Base-by-base conservation (phyloP, 805 yeast genomes). In the Candida oleophila region DNA sequence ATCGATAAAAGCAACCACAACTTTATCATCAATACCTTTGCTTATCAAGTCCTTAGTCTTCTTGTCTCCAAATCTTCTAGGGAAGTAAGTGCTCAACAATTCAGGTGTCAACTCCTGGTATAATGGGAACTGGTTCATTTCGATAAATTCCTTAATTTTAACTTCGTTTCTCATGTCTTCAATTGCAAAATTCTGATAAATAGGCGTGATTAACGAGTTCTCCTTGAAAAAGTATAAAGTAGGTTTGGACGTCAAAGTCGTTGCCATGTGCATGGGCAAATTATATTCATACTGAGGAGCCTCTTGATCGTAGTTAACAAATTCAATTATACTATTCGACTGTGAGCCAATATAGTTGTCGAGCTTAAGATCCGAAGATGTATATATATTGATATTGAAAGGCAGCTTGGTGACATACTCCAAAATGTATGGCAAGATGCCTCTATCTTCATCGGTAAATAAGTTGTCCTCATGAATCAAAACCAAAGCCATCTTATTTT, bases 211-310 rank as follows among this genome's bases (percentile, higher is more conserved):
- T 46, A 79, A 58, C 12, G 81, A 68, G 44, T 78, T 76, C 45
- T 85, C 85, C 53, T 79, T 83, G 60, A 83, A 77, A 19, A 84
- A 67, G 25, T 82, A 64, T 16, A 87, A 55, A 14, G 87, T 81
- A 2, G 95, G 95, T 32, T 70, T 69, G 5, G 83, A 72, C 0
- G 89, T 73, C 21, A 82, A 60, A 1, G 84, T 71, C 22, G 80
- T 76, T 20, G 85, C 69, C 15, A 71, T 61, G 50, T 70, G 72
- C 68, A 77, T 60, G 16, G 74, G 76, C 43, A 73, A 70, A 57
- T 80, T 69, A 50, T 71, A 76, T 38, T 55, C 56, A 16, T 65
- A 59, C 3, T 47, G 48, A 3, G 3, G 16, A 37, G 66, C 72
- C 3, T 59, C 49, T 2, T 56, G 50, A 50, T 76, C 75, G 39